A percentile compares a stretch with the other conserved stretches of the same genome.
phyloP scores from a whole-genome alignment of 163 green algal species.

The Smithsoniella earleae region DNA sequence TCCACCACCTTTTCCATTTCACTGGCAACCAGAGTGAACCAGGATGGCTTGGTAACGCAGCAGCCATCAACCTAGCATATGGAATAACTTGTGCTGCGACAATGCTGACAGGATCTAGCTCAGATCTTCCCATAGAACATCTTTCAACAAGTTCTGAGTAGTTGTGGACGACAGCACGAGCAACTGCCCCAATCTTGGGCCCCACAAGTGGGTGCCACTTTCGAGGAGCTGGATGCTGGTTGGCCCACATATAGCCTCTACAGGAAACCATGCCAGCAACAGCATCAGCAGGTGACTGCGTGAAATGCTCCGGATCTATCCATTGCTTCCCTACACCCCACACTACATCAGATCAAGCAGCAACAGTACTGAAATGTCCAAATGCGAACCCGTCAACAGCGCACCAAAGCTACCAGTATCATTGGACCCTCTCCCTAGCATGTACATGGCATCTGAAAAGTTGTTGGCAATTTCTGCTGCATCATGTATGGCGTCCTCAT shows the following conservation, averaged over 20 bases:
- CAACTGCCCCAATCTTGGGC: slow-evolving; percentile 22
- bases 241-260: slow-evolving; percentile 56
- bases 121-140: background rate
- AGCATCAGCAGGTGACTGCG: slow-evolving; percentile 32
- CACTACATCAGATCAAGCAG: background rate
- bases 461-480: slow-evolving; percentile 41
- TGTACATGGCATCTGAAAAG: slow-evolving; percentile 44
- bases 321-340: slow-evolving; percentile 3
- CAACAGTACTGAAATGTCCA: too few species aligned
- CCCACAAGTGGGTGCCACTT: slow-evolving; percentile 43
- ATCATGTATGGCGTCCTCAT: slow-evolving; percentile 46
- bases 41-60: background rate
- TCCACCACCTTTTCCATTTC: slow-evolving; percentile 17
- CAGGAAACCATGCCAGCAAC: slow-evolving; percentile 43
- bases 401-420: background rate
- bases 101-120: background rate
- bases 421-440: background rate
- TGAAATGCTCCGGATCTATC: slow-evolving; percentile 26
- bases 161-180: background rate
- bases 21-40: background rate
- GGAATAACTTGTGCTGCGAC: slow-evolving; percentile 10
- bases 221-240: slow-evolving; percentile 50
- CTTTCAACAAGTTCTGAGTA: background rate
- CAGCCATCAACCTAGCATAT: slow-evolving; percentile 9
- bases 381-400: too few species aligned